Percentiles rank a stretch among this genome's conserved stretches.
Evolutionary conservation across 805 yeast species (phyloP).

Genomic region (Yarrowia osloensis): DNA sequence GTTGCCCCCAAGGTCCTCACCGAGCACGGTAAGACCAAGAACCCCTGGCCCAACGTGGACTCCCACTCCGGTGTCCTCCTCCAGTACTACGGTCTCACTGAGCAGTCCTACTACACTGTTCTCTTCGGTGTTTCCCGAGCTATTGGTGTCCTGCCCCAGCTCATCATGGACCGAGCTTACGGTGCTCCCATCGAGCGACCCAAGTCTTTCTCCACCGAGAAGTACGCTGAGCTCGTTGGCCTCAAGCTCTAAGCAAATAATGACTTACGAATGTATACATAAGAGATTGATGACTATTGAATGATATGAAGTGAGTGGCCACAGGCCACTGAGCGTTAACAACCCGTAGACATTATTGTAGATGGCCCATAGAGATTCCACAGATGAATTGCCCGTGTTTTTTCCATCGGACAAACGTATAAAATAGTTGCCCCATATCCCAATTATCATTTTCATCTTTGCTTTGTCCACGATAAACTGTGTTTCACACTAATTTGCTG

Average conservation of each 20-base stretch:
- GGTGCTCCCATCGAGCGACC: slow-evolving; percentile 85
- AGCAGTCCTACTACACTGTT: slow-evolving; percentile 74
- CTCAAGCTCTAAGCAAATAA: slow-evolving; percentile 32
- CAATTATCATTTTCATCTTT: not conserved
- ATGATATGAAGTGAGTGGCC: not conserved
- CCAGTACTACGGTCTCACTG: slow-evolving; percentile 76
- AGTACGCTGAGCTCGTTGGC: slow-evolving; percentile 38
- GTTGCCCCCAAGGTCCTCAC: slow-evolving; percentile 75
- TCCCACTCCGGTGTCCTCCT: slow-evolving; percentile 76
- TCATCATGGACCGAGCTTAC: slow-evolving; percentile 73
- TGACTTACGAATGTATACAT: slow-evolving; percentile 28
- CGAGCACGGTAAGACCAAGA: slow-evolving; percentile 80
- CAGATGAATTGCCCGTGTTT: no score
- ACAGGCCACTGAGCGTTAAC: no score
- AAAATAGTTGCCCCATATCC: not conserved
- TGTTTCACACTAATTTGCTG: not conserved
- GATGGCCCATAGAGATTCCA: no score
- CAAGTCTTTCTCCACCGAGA: slow-evolving; percentile 55
- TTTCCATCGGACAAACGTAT: not conserved
- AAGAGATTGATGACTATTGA: slow-evolving; percentile 30
- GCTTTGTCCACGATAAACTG: slow-evolving; percentile 3
- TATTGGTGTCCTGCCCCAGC: slow-evolving; percentile 75
- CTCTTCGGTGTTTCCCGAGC: slow-evolving; percentile 82
- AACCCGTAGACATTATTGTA: no score
- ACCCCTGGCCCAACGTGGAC: slow-evolving; percentile 85